These are phyloP conservation scores for Salix suchowensis DNA, from an alignment of 345 rosid genomes.

Conservation along the genomic window DNA sequence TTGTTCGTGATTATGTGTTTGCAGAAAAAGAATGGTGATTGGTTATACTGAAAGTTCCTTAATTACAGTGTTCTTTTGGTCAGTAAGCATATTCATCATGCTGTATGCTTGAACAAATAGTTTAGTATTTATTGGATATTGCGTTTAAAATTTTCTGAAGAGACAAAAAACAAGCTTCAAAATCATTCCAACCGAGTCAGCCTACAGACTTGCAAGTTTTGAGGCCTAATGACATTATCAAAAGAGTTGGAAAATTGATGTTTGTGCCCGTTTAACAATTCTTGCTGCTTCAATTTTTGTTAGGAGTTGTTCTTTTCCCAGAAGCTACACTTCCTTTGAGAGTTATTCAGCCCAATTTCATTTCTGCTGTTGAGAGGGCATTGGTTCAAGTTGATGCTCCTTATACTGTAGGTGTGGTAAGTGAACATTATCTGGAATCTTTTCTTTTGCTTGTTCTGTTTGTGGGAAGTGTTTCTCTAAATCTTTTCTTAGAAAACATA, in stretches of 20 bases:
- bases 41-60: not conserved
- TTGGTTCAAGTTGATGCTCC: slow-evolving; percentile 67
- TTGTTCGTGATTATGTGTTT: not conserved
- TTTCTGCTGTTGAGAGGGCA: slow-evolving; percentile 83
- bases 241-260: not conserved
- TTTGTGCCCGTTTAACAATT: not conserved
- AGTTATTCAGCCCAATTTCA: slow-evolving; percentile 60
- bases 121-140: not conserved
- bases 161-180: not conserved
- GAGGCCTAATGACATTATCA: not conserved
- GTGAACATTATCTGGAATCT: slow-evolving; percentile 25
- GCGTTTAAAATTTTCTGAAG: not conserved
- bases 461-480: slow-evolving; percentile 1
- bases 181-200: not conserved
- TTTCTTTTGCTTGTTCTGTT: not conserved
- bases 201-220: not conserved
- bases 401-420: slow-evolving; percentile 83
- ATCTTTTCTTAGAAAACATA: slow-evolving; percentile 1
- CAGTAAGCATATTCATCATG: not conserved
- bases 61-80: not conserved
- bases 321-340: slow-evolving; percentile 94
- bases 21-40: not conserved
- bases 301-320: slow-evolving; percentile 95
- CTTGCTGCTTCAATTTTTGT: slow-evolving; percentile 19
- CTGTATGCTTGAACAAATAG: not conserved